Base-by-base conservation (phyloP, 2,329 filamentous ascomycete species). In the Blastomyces parvus region DNA sequence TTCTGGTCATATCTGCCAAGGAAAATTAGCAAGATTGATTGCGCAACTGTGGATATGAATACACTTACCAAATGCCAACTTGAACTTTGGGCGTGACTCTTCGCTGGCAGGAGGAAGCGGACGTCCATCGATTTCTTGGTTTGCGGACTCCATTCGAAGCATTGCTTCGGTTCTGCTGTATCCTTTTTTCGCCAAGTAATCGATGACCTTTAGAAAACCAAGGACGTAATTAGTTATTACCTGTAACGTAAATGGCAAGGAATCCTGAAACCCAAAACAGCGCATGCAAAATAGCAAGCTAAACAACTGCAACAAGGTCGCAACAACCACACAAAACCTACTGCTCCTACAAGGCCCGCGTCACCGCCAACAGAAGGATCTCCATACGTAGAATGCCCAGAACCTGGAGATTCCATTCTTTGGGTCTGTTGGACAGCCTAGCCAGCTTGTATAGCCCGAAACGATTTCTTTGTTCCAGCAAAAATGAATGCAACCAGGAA, bases 121-220 rank as follows among this genome's bases (percentile, higher is more conserved):
- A 64, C 88, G 85, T 9, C 91, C 92, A 73, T 91, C 90, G 27
- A 88, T 83, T 63, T 93, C 90, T 52, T 94, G 83, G 69, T 91
- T 87, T 30, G 89, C 87, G 0, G 92, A 96, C 76, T 99, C 94
- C 74, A 91, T 88, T 53, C 94, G 86, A 61, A 99, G 89, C 73
- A 94, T 90, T 25, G 93, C 90, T 76, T 99, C 94, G 0, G 94
- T 97, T 30, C 89, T 84, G 62, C 87, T 91, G 76, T 97, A 99
- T 0, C 94, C 94, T 68, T 97, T 92, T 75, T 99, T 99, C 2
- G 91, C 85, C 0, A 99, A 82, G 74, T 99, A 99, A 70, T 99
- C 94, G 9, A 96, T 92, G 3, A 99, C 87, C 86, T 89, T n/a
- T n/a, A n/a, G n/a, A n/a, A 70, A 44, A 70, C 64, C 13, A n/a